Base-by-base conservation (phyloP, 495 filamentous ascomycete genomes). In the Hamigera avellanea region DNA sequence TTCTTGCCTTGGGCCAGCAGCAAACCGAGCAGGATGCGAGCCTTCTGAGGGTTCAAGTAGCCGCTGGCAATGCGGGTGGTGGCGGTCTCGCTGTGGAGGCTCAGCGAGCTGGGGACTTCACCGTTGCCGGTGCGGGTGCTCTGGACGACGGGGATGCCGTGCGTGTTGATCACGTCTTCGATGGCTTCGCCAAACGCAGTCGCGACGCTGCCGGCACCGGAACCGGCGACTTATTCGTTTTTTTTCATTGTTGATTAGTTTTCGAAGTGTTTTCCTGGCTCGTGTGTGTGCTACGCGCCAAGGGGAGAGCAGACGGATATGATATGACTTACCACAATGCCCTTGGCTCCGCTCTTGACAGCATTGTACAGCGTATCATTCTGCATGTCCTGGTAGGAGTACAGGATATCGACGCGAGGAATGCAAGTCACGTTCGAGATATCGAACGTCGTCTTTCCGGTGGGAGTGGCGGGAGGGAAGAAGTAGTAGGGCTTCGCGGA, bases 401-500 rank as follows among this genome's bases (percentile, higher is more conserved):
- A 57, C 14, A 57, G 44, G 36, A 68, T 66, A 33, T 68, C 61
- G 25, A 67, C 66, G n/a, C 62, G 48, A 0, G 64, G 61, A 19
- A 70, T 54, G 13, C 39, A 32, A 7, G 46, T 49, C 26, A 58
- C 36, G 15, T 48, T 45, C 3, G 37, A 17, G 21, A 67, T 39
- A 42, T 68, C 42, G 40, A 65, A 54, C 36, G 47, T 43, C 6
- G 49, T 52, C 44, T 59, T 61, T 0, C 62, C 61, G 3, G 47
- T 53, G 2, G 63, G 57, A 8, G 49, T 35, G 5, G 59, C 48
- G 16, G 63, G 48, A 29, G 47, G 50, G 39, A 55, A 70, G 49
- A 54, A 69, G 54, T 69, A 69, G 41, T 55, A 62, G 0, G 63
- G 64, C 31, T 48, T 56, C 32, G 60, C 56, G 41, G 64, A 61